These are phyloP conservation scores for Triticum dicoccoides DNA, from an alignment of 176 grass and related monocot species.

Conservation along the genomic window DNA sequence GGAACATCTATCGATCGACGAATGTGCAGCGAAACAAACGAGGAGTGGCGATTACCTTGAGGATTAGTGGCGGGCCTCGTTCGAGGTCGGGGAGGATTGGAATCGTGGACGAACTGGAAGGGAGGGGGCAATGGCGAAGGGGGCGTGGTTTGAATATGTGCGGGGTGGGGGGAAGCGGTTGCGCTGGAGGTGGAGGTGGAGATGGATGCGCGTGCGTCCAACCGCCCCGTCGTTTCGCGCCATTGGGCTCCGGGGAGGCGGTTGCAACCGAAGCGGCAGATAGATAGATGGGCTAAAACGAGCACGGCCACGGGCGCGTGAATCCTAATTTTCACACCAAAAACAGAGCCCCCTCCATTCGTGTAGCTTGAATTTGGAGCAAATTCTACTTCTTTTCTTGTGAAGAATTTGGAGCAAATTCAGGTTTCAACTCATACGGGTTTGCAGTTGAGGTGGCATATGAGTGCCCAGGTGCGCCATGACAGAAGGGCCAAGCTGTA, in stretches of 20 bases:
- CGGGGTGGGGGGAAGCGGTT: neutral
- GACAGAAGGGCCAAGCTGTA: too few relatives aligned
- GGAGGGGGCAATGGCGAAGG: neutral
- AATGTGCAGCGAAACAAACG: neutral
- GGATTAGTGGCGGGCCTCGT: neutral
- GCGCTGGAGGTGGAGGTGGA: neutral
- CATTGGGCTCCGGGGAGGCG: neutral
- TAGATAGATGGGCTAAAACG: neutral
- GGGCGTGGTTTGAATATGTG: slow-evolving; percentile 10
- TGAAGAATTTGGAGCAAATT: too few relatives aligned
- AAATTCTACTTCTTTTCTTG: too few relatives aligned
- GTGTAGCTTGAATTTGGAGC: too few relatives aligned
- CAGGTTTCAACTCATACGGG: too few relatives aligned
- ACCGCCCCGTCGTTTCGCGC: slow-evolving; percentile 15
- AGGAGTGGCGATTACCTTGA: neutral
- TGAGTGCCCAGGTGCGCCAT: too few relatives aligned
- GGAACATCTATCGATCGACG: neutral
- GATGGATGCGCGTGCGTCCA: neutral
- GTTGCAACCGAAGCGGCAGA: neutral
- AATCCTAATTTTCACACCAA: neutral
- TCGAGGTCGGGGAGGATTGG: neutral
- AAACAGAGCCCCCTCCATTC: too few relatives aligned
- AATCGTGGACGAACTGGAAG: neutral
- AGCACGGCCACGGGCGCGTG: neutral
- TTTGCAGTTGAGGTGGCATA: too few relatives aligned